These are phyloP conservation scores for Suillus ampliporus DNA, from an alignment of 768 basidiomycete genomes.

Conservation along the genomic window DNA sequence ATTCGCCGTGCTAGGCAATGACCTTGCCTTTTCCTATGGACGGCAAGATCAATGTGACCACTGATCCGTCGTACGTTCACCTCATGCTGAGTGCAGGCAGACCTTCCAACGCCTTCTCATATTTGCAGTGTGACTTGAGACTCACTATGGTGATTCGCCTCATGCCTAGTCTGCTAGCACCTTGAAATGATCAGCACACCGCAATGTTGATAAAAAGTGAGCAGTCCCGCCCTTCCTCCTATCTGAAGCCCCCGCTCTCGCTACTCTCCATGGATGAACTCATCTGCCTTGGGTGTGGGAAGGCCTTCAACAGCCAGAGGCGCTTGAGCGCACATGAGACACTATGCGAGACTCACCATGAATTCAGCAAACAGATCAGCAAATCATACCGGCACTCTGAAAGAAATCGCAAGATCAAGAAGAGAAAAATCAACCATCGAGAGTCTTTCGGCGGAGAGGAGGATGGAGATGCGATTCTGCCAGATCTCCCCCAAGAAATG, in stretches of 20 bases:
- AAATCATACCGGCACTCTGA: background rate
- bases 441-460: background rate
- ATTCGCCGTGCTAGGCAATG: too few species aligned
- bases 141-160: too few species aligned
- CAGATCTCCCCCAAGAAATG: background rate
- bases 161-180: too few species aligned
- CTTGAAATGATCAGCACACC: too few species aligned
- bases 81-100: too few species aligned
- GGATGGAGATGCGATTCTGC: background rate
- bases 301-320: conserved; percentile 7
- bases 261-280: background rate
- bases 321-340: conserved; percentile 4
- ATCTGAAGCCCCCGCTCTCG: background rate
- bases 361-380: background rate
- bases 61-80: too few species aligned
- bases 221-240: background rate
- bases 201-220: too few species aligned
- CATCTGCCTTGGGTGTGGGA: conserved; percentile 10
- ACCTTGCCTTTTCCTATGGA: too few species aligned
- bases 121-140: too few species aligned
- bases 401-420: background rate
- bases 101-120: too few species aligned
- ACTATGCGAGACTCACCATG: background rate
- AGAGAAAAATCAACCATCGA: background rate
- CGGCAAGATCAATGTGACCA: too few species aligned